Evolutionary conservation across 148 eudicot genomes (phyloP).

Genomic region (Rhododendron ovatum): DNA sequence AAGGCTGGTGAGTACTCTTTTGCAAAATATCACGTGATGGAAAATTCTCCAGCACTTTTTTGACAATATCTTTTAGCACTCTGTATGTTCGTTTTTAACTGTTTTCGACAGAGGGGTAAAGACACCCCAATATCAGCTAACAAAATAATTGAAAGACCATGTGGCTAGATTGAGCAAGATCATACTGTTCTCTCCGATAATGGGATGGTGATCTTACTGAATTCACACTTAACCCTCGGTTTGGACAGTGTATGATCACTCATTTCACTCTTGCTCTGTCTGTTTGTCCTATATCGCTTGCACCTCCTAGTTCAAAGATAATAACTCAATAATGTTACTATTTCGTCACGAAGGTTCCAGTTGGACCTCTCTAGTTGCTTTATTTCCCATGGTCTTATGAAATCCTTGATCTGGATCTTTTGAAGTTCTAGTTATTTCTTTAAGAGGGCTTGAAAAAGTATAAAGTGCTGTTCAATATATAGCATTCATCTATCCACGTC

Average conservation of each 20-base stretch:
- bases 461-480: background rate
- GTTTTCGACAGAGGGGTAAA: background rate
- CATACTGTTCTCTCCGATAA: background rate
- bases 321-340: background rate
- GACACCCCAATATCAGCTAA: background rate
- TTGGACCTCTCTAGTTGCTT: background rate
- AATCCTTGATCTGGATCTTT: background rate
- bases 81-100: background rate
- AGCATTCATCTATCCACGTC: background rate
- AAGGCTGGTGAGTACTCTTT: conserved; percentile 60
- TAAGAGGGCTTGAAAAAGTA: background rate
- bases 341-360: background rate
- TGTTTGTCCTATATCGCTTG: background rate
- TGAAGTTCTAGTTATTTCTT: background rate
- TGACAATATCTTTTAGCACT: background rate
- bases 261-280: background rate
- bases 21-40: background rate
- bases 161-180: background rate
- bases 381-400: background rate
- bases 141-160: background rate
- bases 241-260: background rate
- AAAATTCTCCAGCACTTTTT: background rate
- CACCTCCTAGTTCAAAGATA: background rate
- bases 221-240: background rate
- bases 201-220: background rate